Evolutionary conservation across 305 asterid species (phyloP), one percentile per base, ranked within the genome.

Genomic region (Fraxinus dipetala): DNA sequence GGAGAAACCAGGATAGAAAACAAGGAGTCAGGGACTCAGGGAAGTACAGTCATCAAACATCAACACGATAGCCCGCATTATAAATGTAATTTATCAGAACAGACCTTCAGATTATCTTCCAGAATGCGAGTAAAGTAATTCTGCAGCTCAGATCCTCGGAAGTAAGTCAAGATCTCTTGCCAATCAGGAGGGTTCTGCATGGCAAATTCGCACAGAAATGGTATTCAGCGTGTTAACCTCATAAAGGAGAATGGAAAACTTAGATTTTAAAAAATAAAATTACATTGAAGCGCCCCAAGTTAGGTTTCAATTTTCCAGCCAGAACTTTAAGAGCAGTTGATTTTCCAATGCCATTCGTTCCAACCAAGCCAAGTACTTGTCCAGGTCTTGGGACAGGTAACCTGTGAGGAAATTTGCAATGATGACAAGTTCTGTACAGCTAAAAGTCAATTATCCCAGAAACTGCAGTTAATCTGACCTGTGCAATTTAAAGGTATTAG

Each of bases 311-410:
- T 85, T 94, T 95, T 82, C 99, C 99, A 78, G 98, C 98, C 91
- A 94, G 87, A 81, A 94, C 94, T 89, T 96, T 94, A 63, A 96
- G 94, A 1, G 98, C 98, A 8, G 98, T 94, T 65, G 98, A 94
- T 86, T 93, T 93, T 76, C 99, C 99, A 86, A 96, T 94, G 45
- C 98, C 99, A 86, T 96, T 96, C 43, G 98, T 96, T 80, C 98
- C 99, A 87, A 96, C 99, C 92, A 96, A 88, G 85, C 99, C 99
- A 87, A 96, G 98, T 88, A 96, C 99, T 90, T 95, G 98, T 48
- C 99, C 99, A 35, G 98, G 98, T 84, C 98, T 91, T 70, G 98
- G 98, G 67, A 95, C 98, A 75, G 97, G 99, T 82, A 93, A 91
- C 84, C 99, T 95, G 88, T 14, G 76, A 83, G 48, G 82, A 76